These are phyloP conservation scores for Hirsutella minnesotensis DNA, from an alignment of 2,329 filamentous ascomycete genomes.

Conservation along the genomic window DNA sequence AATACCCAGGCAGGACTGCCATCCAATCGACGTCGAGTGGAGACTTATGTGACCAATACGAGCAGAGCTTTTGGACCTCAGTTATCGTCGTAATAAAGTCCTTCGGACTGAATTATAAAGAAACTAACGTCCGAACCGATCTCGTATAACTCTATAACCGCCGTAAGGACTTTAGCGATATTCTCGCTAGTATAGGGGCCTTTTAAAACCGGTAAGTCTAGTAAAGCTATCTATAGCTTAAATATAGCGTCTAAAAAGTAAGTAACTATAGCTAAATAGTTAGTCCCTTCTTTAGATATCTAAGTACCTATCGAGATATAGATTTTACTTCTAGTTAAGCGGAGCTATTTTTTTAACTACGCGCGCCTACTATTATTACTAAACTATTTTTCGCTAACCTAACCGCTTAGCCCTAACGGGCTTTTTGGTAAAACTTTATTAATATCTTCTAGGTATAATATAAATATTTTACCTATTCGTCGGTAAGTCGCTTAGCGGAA, in stretches of 20 bases:
- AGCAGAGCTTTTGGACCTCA: no score
- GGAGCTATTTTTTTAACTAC: neutral
- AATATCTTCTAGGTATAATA: neutral
- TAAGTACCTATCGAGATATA: neutral
- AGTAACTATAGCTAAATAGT: no score
- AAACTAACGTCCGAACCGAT: neutral
- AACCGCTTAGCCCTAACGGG: neutral
- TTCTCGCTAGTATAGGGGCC: neutral
- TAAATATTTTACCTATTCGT: neutral
- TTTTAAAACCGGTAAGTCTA: neutral
- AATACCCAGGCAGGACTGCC: no score
- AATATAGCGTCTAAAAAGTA: neutral
- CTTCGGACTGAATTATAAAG: no score
- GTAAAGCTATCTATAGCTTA: neutral
- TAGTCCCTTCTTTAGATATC: no score
- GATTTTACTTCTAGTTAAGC: neutral
- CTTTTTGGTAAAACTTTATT: neutral
- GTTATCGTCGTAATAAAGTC: no score
- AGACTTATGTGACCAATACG: no score
- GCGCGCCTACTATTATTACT: neutral
- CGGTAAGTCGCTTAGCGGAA: neutral
- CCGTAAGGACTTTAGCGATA: neutral
- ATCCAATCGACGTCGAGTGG: no score
- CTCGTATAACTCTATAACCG: neutral
- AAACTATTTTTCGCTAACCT: neutral